Evolutionary conservation across 1,284 basidiomycete genomes (phyloP).

Genomic region (Earliella scabrosa): DNA sequence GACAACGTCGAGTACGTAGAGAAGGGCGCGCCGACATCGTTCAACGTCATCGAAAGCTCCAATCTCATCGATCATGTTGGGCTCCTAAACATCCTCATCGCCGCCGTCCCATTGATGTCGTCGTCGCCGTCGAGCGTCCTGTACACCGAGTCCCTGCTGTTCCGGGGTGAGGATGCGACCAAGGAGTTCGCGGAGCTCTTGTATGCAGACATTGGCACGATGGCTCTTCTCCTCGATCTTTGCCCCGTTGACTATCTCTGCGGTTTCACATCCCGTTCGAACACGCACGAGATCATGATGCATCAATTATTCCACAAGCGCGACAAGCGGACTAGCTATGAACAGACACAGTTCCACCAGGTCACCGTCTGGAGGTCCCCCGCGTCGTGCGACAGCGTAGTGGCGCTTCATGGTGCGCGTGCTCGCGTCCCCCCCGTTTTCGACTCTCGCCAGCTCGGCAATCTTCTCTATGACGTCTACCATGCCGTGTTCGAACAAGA

Average conservation of each 20-base stretch:
- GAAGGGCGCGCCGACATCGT: conserved; percentile 40
- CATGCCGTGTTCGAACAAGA: conserved; percentile 50
- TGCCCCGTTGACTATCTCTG: conserved; percentile 45
- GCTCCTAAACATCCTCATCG: conserved; percentile 51
- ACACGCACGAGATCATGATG: conserved; percentile 44
- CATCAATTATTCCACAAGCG: conserved; percentile 6
- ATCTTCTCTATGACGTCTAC: conserved; percentile 52
- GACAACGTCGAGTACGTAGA: conserved; percentile 39
- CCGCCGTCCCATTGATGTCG: conserved; percentile 42
- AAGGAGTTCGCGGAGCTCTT: conserved; percentile 40
- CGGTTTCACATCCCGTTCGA: conserved; percentile 46
- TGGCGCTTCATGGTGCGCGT: neutral
- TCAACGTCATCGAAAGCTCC: conserved; percentile 60
- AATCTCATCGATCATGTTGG: conserved; percentile 56
- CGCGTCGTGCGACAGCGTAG: conserved; percentile 31
- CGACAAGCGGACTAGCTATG: no score
- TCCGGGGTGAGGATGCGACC: conserved; percentile 29
- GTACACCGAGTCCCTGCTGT: conserved; percentile 48
- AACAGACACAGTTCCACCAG: conserved; percentile 43
- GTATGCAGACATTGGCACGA: conserved; percentile 42
- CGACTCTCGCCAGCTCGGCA: conserved; percentile 40
- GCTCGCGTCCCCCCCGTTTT: conserved; percentile 22
- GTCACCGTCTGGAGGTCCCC: conserved; percentile 47
- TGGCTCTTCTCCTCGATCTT: conserved; percentile 47
- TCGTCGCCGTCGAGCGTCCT: conserved; percentile 36